Evolutionary conservation across 192 early-diverging fungal species (phyloP).

Genomic region (Podochytrium sp.): DNA sequence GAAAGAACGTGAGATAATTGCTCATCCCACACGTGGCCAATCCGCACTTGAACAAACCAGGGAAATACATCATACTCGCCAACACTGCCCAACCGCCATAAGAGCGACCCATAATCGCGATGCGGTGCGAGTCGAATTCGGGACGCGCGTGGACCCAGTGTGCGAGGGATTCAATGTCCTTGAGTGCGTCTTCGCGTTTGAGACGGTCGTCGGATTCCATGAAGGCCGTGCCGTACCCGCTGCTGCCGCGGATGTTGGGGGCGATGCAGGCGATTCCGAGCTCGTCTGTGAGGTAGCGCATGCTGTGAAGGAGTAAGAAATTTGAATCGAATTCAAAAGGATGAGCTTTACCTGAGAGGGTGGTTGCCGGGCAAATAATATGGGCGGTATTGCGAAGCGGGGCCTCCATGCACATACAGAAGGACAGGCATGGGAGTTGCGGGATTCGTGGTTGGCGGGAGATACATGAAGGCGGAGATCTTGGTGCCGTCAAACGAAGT

Average conservation of each 20-base stretch:
- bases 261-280: constrained; percentile 6
- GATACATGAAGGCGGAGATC: constrained; percentile 5
- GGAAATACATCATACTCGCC: constrained; percentile 5
- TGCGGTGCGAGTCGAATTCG: background rate
- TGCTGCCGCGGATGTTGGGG: constrained; percentile 18
- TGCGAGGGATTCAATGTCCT: constrained; percentile 19
- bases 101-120: constrained; percentile 23
- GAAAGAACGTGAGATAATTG: constrained; percentile 20
- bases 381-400: background rate
- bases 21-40: constrained; percentile 26
- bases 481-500: background rate
- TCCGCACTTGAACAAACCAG: constrained; percentile 16
- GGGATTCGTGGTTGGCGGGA: background rate
- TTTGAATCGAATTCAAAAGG: too few species aligned
- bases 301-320: too few species aligned
- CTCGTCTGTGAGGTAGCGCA: constrained; percentile 14
- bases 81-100: constrained; percentile 24
- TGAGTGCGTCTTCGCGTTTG: constrained; percentile 11
- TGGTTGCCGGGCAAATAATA: constrained; percentile 6
- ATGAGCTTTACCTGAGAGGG: too few species aligned
- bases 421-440: background rate
- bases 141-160: constrained; percentile 11
- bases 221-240: constrained; percentile 4
- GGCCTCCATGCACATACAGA: constrained; percentile 12
- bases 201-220: constrained; percentile 22